Base-by-base conservation (phyloP, 208 protist species). In the Leishmania guyanensis region DNA sequence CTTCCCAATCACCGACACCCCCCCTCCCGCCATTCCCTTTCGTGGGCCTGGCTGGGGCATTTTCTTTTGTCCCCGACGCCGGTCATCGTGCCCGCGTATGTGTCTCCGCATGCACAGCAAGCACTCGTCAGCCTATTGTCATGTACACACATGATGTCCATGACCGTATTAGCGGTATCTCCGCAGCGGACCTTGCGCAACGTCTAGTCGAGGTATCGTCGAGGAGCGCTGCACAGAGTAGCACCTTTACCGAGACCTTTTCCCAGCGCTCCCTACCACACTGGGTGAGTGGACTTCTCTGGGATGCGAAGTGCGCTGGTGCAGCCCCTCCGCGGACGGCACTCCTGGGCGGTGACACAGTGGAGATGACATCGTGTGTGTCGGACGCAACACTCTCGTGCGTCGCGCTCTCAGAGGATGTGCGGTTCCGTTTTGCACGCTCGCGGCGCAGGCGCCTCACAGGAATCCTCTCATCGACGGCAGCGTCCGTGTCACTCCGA, bases 361-460 rank as follows among this genome's bases (percentile, higher is more conserved):
- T 85, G 50, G 14, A 62, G 16, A 43, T 65, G 48, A 68, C 46
- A 22, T 26, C 72, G 8, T n/a, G 43, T 3, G 51, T 64, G 36
- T 17, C 71, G 20, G 53, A 58, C n/a, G 72, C 22, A 14, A 43
- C 54, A 3, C 51, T 85, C n/a, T 51, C 75, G 5, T 75, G 62
- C 53, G 36, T 85, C 33, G 58, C 70, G 17, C 70, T 81, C 12
- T 85, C 82, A 20, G 29, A 51, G 1, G 64, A 85, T 60, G 72
- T 85, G 0, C 62, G 62, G n/a, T 81, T 81, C 58, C 72, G 72
- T 53, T 78, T 81, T 60, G 82, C 82, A 17, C 76, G 56, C 9
- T 62, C 77, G 72, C 82, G 60, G 50, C 81, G n/a, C 64, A n/a
- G 77, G 14, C 82, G 51, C 14, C 62, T 85, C 1, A 39, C 77